Evolutionary conservation across 2,329 filamentous ascomycete species (phyloP), one percentile per base, ranked within the genome.

Genomic region (Arthroderma sp.): DNA sequence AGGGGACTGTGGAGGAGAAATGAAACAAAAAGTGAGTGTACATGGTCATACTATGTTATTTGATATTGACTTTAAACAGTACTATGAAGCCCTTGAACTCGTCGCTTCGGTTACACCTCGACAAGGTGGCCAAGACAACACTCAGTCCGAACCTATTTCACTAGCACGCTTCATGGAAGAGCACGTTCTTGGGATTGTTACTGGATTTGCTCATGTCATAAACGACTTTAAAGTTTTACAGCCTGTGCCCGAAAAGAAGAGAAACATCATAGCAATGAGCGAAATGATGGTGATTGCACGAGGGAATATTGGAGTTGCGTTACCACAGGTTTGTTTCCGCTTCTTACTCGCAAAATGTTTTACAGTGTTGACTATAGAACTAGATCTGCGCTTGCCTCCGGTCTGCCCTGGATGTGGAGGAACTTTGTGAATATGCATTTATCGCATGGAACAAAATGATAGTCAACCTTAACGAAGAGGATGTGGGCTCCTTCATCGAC

Each of bases 301-400:
- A 54, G 72, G 72, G 2, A 80, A 84, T 56, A 78, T 88, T 30
- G 81, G 79, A 49, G 79, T 82, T 54, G 91, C 86, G 41, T 71
- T 94, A 36, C 89, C 91, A 22, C 89, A 95, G 69, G 84, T 86
- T 63, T 53, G 71, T 63, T 43, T 38, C 5, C 31, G 6, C 34
- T 6, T 10, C 8, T 42, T 22, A n/a, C 33, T 10, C 28, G 34
- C 22, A 30, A 11, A 10, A 2, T 4, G 9, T 9, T 22, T 9
- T 7, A 42, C 6, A 15, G 5, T 36, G 5, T 33, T 48, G 27
- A 51, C 43, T 9, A 31, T 38, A 32, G 33, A 31, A 55, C 45
- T 55, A 89, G 80, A 89, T 96, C 45, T 86, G 86, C 52, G 87
- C 89, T n/a, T 95, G 86, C 58, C 70, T 98, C 8, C 79, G 94